Percentiles rank a stretch among this genome's conserved stretches.
Evolutionary conservation across 2,329 filamentous ascomycete species (phyloP).

Genomic region (Colletotrichum sp.): DNA sequence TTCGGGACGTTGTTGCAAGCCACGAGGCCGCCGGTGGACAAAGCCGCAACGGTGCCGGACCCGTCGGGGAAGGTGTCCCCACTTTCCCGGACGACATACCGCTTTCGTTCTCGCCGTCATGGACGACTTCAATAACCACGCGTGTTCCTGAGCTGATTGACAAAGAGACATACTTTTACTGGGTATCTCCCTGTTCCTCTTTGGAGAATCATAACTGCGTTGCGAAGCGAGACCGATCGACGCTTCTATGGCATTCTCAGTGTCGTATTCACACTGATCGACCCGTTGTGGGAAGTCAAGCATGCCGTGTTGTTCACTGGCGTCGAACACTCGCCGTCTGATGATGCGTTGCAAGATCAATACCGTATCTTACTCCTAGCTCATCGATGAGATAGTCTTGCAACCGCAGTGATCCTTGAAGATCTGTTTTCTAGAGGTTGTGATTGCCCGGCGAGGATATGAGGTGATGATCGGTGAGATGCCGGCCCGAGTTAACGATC

Average conservation of each 20-base stretch:
- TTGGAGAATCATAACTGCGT: background rate
- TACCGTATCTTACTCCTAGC: fast-evolving
- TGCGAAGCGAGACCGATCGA: background rate
- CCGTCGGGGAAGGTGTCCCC: background rate
- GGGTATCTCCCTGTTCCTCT: background rate
- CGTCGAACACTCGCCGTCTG: background rate
- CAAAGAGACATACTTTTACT: background rate
- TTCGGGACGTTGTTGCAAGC: background rate
- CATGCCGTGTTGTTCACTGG: background rate
- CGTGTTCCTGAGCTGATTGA: background rate
- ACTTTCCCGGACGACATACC: background rate
- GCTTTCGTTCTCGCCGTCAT: background rate
- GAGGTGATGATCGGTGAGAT: background rate
- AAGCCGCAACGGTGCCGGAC: background rate
- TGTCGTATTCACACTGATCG: background rate
- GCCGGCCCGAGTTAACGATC: background rate
- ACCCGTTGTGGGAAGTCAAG: background rate
- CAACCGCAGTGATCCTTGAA: background rate
- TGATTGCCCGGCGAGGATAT: background rate
- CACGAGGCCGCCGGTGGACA: background rate
- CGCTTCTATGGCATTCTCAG: background rate
- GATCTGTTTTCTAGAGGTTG: background rate
- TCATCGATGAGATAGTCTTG: background rate
- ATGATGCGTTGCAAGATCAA: background rate
- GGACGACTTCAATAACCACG: background rate